Evolutionary conservation across 129 eudicot genomes (phyloP), one percentile per base, ranked within the genome.

Genomic region (Cynara cardunculus): DNA sequence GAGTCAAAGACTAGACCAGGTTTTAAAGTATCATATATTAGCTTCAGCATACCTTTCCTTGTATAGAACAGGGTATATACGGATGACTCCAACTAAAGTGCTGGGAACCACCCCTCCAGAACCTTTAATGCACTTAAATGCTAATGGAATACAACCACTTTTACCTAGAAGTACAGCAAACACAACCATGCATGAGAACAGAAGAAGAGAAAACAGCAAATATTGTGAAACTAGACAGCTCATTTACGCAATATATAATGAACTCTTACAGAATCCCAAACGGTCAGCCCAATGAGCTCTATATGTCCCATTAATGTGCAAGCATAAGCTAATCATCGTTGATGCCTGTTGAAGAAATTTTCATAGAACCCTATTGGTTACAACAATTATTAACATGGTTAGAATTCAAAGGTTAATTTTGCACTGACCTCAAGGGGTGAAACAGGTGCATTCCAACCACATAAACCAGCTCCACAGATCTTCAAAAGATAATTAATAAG

Each of bases 281-380:
- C 97, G 91, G 44, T 89, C 96, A 82, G 96, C 94, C 99, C 99
- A 95, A 22, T 91, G 90, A 88, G 93, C 93, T 90, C 96, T 90
- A 78, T 95, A 95, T 13, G 97, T 95, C 79, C 99, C 99, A 85
- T 95, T 95, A 25, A 88, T 81, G 88, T 95, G 93, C 88, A 95
- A 75, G 73, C 81, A 78, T 81, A 95, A 85, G 86, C 86, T 88
- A 69, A 89, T 76, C 30, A 84, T 80, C 49, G 62, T 28, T 28
- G 93, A 88, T 78, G 90, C 97, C 99, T 95, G 74, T 27, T 13
- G 32, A 81, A 82, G 27, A 70, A 80, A 75, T 78, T 70, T 65
- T 14, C 18, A 67, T 21, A 71, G 41, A 69, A 41, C 5, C 3
- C 6, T 61, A 28, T 68, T 49, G 65, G 72, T 75, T 19, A 25